phyloP scores from a whole-genome alignment of 2,329 filamentous ascomycete species.

The Aspergillus fructus region DNA sequence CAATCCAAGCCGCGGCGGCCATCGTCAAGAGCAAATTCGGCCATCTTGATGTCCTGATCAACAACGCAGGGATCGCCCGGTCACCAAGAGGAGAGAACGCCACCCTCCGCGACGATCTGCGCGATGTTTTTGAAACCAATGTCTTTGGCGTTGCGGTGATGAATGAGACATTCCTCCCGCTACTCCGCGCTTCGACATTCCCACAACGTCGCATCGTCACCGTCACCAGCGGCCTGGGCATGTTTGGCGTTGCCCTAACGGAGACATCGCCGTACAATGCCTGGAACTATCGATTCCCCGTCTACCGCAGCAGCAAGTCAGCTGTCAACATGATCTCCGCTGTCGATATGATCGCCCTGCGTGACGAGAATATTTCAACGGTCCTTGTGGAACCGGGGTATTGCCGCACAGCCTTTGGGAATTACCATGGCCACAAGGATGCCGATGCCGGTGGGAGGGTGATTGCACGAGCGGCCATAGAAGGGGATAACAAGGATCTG shows the following conservation, averaged over 20 bases:
- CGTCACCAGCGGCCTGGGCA: conserved; percentile 8
- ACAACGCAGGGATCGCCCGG: not conserved
- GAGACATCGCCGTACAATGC: not conserved
- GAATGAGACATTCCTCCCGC: conserved; percentile 3
- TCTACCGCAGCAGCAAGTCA: no score
- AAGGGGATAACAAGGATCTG: not conserved
- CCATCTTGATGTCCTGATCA: not conserved
- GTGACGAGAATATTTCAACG: no score
- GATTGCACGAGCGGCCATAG: not conserved
- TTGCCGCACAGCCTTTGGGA: no score
- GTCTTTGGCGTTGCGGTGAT: conserved; percentile 3
- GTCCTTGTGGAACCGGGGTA: no score
- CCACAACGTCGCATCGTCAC: conserved; percentile 9
- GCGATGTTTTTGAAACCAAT: conserved; percentile 7
- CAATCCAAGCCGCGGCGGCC: not conserved
- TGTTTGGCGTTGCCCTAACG: conserved; percentile 2
- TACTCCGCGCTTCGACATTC: conserved; percentile 4
- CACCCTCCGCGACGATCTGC: conserved; percentile 1
- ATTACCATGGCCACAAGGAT: no score
- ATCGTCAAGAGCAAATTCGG: not conserved
- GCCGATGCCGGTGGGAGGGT: no score
- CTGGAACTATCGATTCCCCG: not conserved
- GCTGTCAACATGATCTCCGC: no score
- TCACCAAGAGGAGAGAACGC: not conserved
- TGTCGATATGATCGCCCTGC: no score